A percentile compares a stretch with the other conserved stretches of the same genome.
Conservation (phyloP, 371 early-diverging fungal species). For the Mucor plumbeus region DNA sequence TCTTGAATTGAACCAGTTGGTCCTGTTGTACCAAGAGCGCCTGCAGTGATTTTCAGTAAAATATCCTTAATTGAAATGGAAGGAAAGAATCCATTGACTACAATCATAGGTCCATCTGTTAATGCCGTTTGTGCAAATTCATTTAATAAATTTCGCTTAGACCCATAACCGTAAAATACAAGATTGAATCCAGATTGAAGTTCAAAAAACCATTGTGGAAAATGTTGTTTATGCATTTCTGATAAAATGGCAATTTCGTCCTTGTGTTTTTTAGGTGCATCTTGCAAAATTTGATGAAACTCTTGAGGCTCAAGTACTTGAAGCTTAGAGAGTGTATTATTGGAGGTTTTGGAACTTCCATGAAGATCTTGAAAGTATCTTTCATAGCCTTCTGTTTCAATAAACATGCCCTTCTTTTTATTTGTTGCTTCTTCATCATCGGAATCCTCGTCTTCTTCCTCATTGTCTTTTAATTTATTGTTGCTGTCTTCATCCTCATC, state of each 20-base stretch:
- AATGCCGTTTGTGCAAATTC: slow-evolving; percentile 67
- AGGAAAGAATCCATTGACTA: slow-evolving; percentile 88
- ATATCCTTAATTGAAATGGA: slow-evolving; percentile 76
- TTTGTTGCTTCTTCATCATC: slow-evolving; percentile 33
- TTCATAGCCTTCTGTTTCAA: slow-evolving; percentile 62
- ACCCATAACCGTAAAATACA: slow-evolving; percentile 89
- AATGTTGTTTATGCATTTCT: slow-evolving; percentile 65
- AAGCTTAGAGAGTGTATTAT: slow-evolving; percentile 82
- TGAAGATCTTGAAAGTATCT: slow-evolving; percentile 78
- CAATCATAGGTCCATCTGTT: slow-evolving; percentile 69
- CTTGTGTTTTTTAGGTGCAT: slow-evolving; percentile 62
- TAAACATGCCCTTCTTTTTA: slow-evolving; percentile 34
- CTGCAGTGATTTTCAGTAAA: slow-evolving; percentile 62
- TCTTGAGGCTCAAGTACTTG: slow-evolving; percentile 71
- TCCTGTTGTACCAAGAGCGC: slow-evolving; percentile 39
- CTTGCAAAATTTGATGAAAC: slow-evolving; percentile 56
- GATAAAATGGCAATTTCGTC: slow-evolving; percentile 60
- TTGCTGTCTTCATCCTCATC: slow-evolving; percentile 38
- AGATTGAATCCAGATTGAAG: slow-evolving; percentile 78
- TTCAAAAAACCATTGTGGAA: slow-evolving; percentile 87
- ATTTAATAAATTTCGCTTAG: slow-evolving; percentile 79
- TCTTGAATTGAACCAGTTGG: slow-evolving; percentile 63
- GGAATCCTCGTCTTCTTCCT: slow-evolving; percentile 38
- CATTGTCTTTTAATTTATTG: slow-evolving; percentile 29
- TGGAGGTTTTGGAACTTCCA: slow-evolving; percentile 71